These are phyloP conservation scores for Pestalotiopsis sp. DNA, from an alignment of 2,329 filamentous ascomycete genomes.

Conservation along the genomic window DNA sequence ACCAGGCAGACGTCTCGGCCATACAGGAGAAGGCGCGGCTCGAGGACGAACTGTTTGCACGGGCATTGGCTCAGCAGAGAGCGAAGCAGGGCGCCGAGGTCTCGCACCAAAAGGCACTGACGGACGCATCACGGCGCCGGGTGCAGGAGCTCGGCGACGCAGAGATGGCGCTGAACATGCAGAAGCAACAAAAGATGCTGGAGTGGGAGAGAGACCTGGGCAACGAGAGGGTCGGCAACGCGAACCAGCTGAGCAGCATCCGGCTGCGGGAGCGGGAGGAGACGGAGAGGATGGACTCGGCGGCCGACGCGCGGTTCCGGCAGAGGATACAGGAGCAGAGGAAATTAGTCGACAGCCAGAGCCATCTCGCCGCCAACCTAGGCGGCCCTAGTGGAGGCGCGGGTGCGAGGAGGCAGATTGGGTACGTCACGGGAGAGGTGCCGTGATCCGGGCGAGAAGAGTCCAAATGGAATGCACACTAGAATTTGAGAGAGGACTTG, in stretches of 20 bases:
- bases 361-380: constrained; percentile 37
- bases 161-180: constrained; percentile 48
- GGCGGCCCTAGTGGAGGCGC: constrained; percentile 31
- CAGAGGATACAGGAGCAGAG: constrained; percentile 52
- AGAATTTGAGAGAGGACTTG: too few species aligned
- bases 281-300: constrained; percentile 49
- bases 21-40: constrained; percentile 47
- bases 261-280: constrained; percentile 54
- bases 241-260: constrained; percentile 51
- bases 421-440: constrained; percentile 54
- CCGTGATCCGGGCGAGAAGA: not conserved
- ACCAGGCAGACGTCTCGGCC: constrained; percentile 45
- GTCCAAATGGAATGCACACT: not conserved
- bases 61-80: constrained; percentile 37
- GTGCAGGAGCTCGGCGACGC: constrained; percentile 47
- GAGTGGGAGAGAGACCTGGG: constrained; percentile 52
- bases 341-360: constrained; percentile 50
- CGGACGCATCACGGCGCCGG: constrained; percentile 47
- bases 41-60: constrained; percentile 46
- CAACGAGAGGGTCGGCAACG: constrained; percentile 48
- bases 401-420: constrained; percentile 52
- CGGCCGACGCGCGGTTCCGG: constrained; percentile 47
- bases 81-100: constrained; percentile 39
- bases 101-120: constrained; percentile 49
- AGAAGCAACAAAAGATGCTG: constrained; percentile 45